Evolutionary conservation across 164 flowering plant genomes (phyloP).

Genomic region (Tetracentron sinense): DNA sequence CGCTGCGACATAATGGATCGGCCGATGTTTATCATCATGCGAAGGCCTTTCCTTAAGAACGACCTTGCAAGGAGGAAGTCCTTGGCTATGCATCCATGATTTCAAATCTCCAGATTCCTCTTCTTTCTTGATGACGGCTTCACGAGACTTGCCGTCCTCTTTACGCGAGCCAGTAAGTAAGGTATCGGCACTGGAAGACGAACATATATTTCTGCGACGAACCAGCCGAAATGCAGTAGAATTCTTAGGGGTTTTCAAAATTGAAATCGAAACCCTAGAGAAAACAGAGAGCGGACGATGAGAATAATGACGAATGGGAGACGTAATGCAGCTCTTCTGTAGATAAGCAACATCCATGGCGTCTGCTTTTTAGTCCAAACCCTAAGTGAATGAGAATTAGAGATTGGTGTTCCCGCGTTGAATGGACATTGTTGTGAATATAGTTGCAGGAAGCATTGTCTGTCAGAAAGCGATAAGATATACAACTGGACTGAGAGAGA

Average conservation of each 20-base stretch:
- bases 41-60: conserved; percentile 67
- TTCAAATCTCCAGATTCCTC: conserved; percentile 62
- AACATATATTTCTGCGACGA: conserved; percentile 30
- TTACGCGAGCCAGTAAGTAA: conserved; percentile 41
- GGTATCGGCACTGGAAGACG: conserved; percentile 56
- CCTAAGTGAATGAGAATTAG: no score
- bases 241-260: conserved; percentile 2
- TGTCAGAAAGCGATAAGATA: no score
- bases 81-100: conserved; percentile 89
- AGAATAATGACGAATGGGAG: conserved; percentile 23
- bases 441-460: no score
- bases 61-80: conserved; percentile 85
- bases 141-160: conserved; percentile 30
- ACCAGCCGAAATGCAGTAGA: conserved; percentile 10
- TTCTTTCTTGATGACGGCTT: conserved; percentile 28
- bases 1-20: conserved; percentile 90
- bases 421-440: no score
- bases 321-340: conserved; percentile 18
- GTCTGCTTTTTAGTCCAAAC: neutral
- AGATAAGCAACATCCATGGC: conserved; percentile 28
- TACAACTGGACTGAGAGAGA: no score
- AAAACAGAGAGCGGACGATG: conserved; percentile 12
- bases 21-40: conserved; percentile 42
- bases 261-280: conserved; percentile 22
- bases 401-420: no score